These are phyloP conservation scores for Linaria vulgaris DNA, from an alignment of 257 asterid genomes.

Conservation along the genomic window DNA sequence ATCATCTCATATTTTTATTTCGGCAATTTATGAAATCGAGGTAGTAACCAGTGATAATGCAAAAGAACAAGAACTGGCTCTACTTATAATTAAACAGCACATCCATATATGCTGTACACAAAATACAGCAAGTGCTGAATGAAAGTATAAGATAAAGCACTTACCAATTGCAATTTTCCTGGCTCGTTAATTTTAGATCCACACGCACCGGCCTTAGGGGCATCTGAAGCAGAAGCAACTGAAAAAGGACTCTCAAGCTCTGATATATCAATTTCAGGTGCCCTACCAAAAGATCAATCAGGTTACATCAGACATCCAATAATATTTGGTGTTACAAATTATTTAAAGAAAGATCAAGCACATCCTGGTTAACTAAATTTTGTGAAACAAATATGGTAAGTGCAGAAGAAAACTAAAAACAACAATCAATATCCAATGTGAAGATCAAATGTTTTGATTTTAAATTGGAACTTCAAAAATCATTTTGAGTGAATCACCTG, in stretches of 20 bases:
- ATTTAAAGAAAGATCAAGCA: constrained; percentile 14
- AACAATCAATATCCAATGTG: neutral
- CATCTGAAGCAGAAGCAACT: constrained; percentile 87
- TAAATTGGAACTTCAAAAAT: constrained; percentile 9
- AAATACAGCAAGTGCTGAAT: neutral
- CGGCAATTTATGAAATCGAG: constrained; percentile 8
- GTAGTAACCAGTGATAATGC: constrained; percentile 8
- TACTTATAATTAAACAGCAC: constrained; percentile 10
- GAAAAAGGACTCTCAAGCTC: constrained; percentile 99
- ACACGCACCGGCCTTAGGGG: constrained; percentile 71
- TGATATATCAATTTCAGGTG: constrained; percentile 93
- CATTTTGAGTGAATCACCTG: constrained; percentile 51
- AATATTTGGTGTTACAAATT: constrained; percentile 5
- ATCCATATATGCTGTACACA: constrained; percentile 7
- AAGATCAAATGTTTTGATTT: constrained; percentile 19
- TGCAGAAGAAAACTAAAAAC: constrained; percentile 9
- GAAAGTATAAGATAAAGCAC: constrained; percentile 35
- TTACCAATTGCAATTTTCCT: constrained; percentile 92
- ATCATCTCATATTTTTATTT: constrained; percentile 7
- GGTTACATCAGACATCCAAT: constrained; percentile 34
- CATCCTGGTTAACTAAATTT: neutral
- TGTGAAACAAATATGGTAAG: constrained; percentile 9
- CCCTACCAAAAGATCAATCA: constrained; percentile 45
- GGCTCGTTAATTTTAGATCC: constrained; percentile 86
- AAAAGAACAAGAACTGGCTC: constrained; percentile 21